These are phyloP conservation scores for Trichoderma breve DNA, from an alignment of 2,329 filamentous ascomycete species.

Conservation along the genomic window DNA sequence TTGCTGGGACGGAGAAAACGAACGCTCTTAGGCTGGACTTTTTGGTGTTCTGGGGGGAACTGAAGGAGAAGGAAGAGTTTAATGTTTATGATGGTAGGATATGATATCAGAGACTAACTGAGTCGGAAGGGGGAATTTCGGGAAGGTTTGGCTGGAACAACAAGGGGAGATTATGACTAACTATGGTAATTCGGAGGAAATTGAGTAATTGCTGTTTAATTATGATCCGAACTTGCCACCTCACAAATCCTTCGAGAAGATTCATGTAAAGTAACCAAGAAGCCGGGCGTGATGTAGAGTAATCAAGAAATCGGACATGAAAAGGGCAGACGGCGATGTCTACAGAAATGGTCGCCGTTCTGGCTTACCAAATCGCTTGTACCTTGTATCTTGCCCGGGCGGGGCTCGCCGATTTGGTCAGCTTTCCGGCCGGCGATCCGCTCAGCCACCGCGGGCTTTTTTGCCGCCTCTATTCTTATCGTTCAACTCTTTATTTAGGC, in stretches of 20 bases:
- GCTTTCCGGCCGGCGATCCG: neutral
- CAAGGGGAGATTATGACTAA: too few relatives aligned
- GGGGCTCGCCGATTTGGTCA: constrained; percentile 5
- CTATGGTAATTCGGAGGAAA: neutral
- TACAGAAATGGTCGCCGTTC: neutral
- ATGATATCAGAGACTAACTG: neutral
- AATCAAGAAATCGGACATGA: neutral
- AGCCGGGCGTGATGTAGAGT: neutral
- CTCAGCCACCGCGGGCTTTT: neutral
- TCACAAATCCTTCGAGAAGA: neutral
- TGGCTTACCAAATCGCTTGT: neutral
- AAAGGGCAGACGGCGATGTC: neutral
- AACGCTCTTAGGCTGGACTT: neutral
- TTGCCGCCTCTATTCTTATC: neutral
- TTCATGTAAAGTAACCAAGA: neutral
- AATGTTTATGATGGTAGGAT: neutral
- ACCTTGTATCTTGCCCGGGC: neutral
- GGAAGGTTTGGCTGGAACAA: too few relatives aligned
- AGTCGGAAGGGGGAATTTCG: neutral
- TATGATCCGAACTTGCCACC: neutral
- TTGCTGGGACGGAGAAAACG: neutral
- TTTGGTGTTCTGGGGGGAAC: neutral
- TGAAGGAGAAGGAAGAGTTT: neutral
- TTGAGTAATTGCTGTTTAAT: neutral
- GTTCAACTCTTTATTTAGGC: neutral